Conservation (phyloP, 805 yeast genomes). For the Brettanomyces nanus region DNA sequence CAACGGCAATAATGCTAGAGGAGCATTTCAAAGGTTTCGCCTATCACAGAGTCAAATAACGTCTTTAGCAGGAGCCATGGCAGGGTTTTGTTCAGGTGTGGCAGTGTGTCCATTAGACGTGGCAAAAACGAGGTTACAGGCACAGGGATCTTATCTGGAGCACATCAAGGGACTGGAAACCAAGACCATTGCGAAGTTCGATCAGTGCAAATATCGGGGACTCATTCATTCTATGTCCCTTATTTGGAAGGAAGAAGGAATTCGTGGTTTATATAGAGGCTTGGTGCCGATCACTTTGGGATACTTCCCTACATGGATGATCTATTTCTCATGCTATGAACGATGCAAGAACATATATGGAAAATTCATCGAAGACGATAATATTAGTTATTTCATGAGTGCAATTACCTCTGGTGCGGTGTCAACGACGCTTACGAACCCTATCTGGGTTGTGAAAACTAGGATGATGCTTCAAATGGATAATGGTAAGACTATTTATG, state of each 20-base stretch:
- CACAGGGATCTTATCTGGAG: constrained; percentile 56
- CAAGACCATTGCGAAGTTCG: constrained; percentile 11
- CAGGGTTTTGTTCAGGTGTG: constrained; percentile 86
- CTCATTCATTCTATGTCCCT: constrained; percentile 54
- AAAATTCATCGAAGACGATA: constrained; percentile 18
- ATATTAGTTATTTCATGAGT: constrained; percentile 36
- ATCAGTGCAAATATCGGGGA: constrained; percentile 41
- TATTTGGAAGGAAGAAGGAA: constrained; percentile 72
- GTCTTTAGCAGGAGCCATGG: constrained; percentile 86
- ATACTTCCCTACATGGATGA: constrained; percentile 96
- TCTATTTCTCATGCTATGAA: constrained; percentile 88
- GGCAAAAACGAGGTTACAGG: constrained; percentile 89
- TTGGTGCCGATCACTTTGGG: constrained; percentile 88
- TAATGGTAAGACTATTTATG: constrained; percentile 32
- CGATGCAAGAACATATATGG: constrained; percentile 44
- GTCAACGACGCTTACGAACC: constrained; percentile 81
- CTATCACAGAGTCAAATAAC: constrained; percentile 38
- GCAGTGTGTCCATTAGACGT: constrained; percentile 94
- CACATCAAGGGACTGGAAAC: constrained; percentile 8
- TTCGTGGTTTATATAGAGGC: constrained; percentile 81
- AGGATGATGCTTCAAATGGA: constrained; percentile 82
- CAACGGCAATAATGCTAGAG: background rate
- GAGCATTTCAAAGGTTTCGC: constrained; percentile 4
- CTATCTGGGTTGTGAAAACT: constrained; percentile 97
- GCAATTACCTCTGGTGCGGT: constrained; percentile 88